Evolutionary conservation across 1,139 yeast genomes (phyloP).

Genomic region (Meyerozyma athensensis): DNA sequence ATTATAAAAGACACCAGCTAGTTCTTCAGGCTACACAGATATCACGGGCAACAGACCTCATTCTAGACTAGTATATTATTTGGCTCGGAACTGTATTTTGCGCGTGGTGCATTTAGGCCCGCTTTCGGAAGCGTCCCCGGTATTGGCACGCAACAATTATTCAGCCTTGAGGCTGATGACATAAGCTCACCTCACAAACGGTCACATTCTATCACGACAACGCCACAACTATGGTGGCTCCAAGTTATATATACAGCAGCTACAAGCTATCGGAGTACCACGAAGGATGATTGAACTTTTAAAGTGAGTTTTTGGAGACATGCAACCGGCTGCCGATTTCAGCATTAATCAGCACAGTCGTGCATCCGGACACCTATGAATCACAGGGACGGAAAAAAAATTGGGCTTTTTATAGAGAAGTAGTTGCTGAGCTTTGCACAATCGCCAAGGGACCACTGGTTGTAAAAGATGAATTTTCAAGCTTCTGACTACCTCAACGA

Average conservation of each 20-base stretch:
- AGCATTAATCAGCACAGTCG: conserved; percentile 1
- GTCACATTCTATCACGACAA: conserved; percentile 1
- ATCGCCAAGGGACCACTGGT: not conserved
- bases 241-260: no score
- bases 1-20: not conserved
- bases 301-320: no score
- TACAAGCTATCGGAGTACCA: no score
- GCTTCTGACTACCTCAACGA: conserved; percentile 3
- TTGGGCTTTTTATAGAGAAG: not conserved
- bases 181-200: not conserved
- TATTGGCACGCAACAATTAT: no score
- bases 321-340: not conserved
- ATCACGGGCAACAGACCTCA: no score
- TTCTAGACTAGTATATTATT: no score
- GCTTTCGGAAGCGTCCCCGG: not conserved
- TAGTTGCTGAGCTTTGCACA: not conserved
- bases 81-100: no score
- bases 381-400: not conserved
- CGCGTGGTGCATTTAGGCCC: no score
- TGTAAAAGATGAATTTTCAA: not conserved
- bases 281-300: no score
- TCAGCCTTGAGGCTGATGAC: not conserved
- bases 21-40: no score
- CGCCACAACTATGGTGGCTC: no score
- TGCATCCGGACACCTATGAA: conserved; percentile 3